Base-by-base conservation (phyloP, 352 stramenopile species). In the Phytophthora pinifolia region DNA sequence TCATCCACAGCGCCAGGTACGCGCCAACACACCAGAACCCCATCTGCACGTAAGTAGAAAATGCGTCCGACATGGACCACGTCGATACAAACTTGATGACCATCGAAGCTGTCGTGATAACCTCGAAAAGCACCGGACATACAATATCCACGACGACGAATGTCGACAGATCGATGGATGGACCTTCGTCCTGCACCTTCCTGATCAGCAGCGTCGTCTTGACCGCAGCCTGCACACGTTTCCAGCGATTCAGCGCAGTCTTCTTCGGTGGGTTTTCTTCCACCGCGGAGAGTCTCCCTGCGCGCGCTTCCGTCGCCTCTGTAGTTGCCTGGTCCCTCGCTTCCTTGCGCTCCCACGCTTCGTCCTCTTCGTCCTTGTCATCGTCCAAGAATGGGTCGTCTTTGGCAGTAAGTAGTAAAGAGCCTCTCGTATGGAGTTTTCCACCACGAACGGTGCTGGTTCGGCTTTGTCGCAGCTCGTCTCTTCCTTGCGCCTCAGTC, bases 91-190 rank as follows among this genome's bases (percentile, higher is more conserved):
- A 64, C 54, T 83, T 76, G 6, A 72, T 42, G 3, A 88, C 13
- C 46, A 86, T 78, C n/a, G 65, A 48, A 18, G 70, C 9, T n/a
- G 65, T 43, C 38, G 82, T 92, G 13, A 68, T 46, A 30, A 88
- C 17, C 54, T 92, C 82, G 39, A 90, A 92, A 8, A 89, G 18
- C 37, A 88, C 71, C 0, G 82, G 82, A 35, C 79, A 92, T 37
- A 90, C 70, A 34, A 92, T 57, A 27, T 92, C 82, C 15, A 90
- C 82, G 29, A 86, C 51, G 17, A 92, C 51, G 58, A 92, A 92
- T 14, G 82, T 90, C 14, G 80, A 88, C 7, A 88, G 54, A 36
- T 87, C 76, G 39, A 92, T 89, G 30, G 56, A 27, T 3, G 78
- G 76, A 0, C 78, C 82, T 49, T 85, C 69, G 34, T 84, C 70